Conservation (phyloP, 2,329 filamentous ascomycete species). For the Macrophomina pseudophaseolina region DNA sequence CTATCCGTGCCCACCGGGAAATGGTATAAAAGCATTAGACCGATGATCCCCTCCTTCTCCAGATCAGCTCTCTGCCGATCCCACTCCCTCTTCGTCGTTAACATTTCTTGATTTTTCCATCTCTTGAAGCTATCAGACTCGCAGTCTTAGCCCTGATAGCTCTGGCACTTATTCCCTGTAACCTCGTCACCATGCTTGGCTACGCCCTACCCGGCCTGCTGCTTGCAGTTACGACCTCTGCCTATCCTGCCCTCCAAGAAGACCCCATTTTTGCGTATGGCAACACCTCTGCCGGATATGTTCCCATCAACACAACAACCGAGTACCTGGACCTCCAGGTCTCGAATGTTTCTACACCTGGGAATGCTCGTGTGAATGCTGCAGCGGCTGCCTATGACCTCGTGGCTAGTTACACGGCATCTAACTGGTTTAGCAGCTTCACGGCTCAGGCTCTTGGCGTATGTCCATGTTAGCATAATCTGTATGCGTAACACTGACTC, state of each 20-base stretch:
- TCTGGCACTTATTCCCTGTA: neutral
- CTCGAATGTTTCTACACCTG: neutral
- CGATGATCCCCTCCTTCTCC: neutral
- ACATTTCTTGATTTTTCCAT: neutral
- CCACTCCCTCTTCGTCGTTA: neutral
- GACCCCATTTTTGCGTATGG: neutral
- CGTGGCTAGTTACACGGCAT: conserved; percentile 43
- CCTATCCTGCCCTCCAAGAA: conserved; percentile 6
- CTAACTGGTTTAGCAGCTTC: conserved; percentile 46
- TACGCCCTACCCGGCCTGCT: conserved; percentile 9
- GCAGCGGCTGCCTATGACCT: conserved; percentile 35
- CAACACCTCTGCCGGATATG: conserved; percentile 22
- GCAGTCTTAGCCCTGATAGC: neutral
- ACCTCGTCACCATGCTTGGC: conserved; percentile 7
- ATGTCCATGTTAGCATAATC: conserved; percentile 29
- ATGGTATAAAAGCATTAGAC: conserved; percentile 9
- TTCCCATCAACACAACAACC: conserved; percentile 2
- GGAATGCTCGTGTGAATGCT: neutral
- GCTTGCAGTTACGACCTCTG: conserved; percentile 9
- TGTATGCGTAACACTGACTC: neutral
- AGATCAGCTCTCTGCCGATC: neutral
- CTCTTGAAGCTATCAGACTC: neutral
- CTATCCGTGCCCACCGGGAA: neutral
- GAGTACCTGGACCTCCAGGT: conserved; percentile 9
- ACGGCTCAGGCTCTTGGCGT: conserved; percentile 35